Conservation (phyloP, 2,329 filamentous ascomycete species). For the Aspergillus clavatus region DNA sequence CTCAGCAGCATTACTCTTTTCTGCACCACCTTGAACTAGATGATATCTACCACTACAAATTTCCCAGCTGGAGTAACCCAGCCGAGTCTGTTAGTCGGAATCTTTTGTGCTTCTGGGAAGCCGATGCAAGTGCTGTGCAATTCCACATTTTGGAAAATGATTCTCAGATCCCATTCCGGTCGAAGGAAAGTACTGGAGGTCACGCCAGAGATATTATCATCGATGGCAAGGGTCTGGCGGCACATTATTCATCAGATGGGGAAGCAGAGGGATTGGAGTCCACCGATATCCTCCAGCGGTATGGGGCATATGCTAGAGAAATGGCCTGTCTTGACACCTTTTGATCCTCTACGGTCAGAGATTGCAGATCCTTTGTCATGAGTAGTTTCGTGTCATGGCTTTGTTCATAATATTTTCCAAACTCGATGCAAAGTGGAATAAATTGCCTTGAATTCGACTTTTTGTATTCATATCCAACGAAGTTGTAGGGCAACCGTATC, state of each 20-base stretch:
- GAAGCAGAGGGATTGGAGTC: conserved; percentile 41
- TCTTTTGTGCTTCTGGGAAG: conserved; percentile 52
- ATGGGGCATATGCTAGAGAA: conserved; percentile 51
- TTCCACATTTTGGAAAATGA: conserved; percentile 39
- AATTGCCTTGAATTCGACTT: too few relatives aligned
- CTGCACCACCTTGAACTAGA: conserved; percentile 49
- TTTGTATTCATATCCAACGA: too few relatives aligned
- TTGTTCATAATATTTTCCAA: too few relatives aligned
- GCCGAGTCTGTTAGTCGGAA: conserved; percentile 52
- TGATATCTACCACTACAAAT: conserved; percentile 46
- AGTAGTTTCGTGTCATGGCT: too few relatives aligned
- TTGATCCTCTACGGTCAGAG: too few relatives aligned
- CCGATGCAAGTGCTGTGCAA: conserved; percentile 47
- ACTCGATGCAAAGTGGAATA: too few relatives aligned
- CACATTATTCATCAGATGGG: conserved; percentile 50
- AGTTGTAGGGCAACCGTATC: too few relatives aligned
- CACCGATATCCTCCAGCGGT: conserved; percentile 53
- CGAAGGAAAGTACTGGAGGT: conserved; percentile 30
- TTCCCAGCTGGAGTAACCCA: conserved; percentile 44
- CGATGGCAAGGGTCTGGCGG: conserved; percentile 51
- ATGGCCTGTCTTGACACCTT: conserved; percentile 17
- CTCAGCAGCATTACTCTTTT: conserved; percentile 43
- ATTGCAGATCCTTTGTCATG: too few relatives aligned
- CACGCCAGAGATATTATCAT: conserved; percentile 39
- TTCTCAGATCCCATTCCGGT: conserved; percentile 37